Base-by-base conservation (phyloP, 345 rosid species). In the Rhizophora apiculata region DNA sequence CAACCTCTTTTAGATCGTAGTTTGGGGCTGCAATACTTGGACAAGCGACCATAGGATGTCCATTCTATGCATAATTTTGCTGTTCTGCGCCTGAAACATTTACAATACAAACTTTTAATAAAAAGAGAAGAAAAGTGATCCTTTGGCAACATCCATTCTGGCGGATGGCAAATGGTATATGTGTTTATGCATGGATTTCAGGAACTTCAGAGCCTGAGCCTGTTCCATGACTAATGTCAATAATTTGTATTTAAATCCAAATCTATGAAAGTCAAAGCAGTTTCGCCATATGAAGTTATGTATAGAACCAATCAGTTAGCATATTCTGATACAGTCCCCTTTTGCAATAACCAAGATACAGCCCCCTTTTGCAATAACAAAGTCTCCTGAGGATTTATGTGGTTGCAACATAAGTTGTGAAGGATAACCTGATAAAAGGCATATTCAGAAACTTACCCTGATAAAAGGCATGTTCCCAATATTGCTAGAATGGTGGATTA, bases 1-100 rank as follows among this genome's bases (percentile, higher is more conserved):
- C 69, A 31, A 59, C 70, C 66, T 21, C 62, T 60, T 82, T 56
- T 80, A 85, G 74, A 32, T 72, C 58, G 83, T 77, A 56, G 83
- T 70, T 79, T 91, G 88, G 72, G 84, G 86, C 76, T 91, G 97
- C 80, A 94, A 79, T 67, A 86, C 74, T 77, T 91, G 98, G 73
- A 88, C 89, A 31, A 94, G 85, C n/a, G 97, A 86, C 97, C 98
- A 94, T 66, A 94, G 78, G 62, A 94, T 81, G 77, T 91, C 98
- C 96, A 94, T 88, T 82, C 98, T 87, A 68, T 89, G 94, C 87
- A 88, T 83, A 34, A 75, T 78, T 73, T 80, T 86, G 77, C 83
- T 86, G 79, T 84, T 82, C 76, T 86, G 88, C 59, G 93, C 91
- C 98, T 91, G 86, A 78, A 74, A 74, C 69, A 61, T 70, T 74